Evolutionary conservation across 1,284 basidiomycete species (phyloP).

Genomic region (Ceratobasidium sp.): DNA sequence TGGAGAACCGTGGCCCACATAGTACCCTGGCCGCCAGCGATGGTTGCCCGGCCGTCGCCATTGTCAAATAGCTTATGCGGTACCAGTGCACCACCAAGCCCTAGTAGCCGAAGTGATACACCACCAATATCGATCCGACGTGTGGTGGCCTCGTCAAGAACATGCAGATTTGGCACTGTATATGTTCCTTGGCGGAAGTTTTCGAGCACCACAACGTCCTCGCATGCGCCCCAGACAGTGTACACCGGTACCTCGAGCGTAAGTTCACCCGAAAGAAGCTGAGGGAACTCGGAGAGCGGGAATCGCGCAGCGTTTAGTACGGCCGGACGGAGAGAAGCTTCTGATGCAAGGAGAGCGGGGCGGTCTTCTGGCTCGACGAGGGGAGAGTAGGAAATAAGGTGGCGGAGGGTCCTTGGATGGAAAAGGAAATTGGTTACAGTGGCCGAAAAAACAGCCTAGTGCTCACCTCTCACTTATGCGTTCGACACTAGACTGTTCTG

Average conservation of each 20-base stretch:
- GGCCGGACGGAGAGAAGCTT: conserved; percentile 71
- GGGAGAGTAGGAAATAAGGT: conserved; percentile 98
- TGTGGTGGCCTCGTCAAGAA: conserved; percentile 95
- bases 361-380: conserved; percentile 87
- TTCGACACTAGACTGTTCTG: conserved; percentile 83
- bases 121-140: conserved; percentile 92
- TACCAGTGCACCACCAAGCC: conserved; percentile 94
- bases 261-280: conserved; percentile 87
- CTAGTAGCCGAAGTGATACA: conserved; percentile 91
- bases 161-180: conserved; percentile 84
- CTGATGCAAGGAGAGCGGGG: conserved; percentile 76
- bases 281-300: conserved; percentile 92
- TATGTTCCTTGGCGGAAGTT: conserved; percentile 88
- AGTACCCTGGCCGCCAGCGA: conserved; percentile 96
- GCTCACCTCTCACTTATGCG: conserved; percentile 87
- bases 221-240: conserved; percentile 97
- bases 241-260: conserved; percentile 92
- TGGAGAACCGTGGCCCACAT: conserved; percentile 99
- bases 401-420: conserved; percentile 76
- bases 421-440: conserved; percentile 11
- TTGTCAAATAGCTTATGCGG: conserved; percentile 98
- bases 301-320: conserved; percentile 62
- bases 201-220: conserved; percentile 93
- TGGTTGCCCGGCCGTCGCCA: conserved; percentile 92
- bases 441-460: neutral